Evolutionary conservation across 2,329 filamentous ascomycete species (phyloP), one percentile per base, ranked within the genome.

Genomic region (Botrytis byssoidea): DNA sequence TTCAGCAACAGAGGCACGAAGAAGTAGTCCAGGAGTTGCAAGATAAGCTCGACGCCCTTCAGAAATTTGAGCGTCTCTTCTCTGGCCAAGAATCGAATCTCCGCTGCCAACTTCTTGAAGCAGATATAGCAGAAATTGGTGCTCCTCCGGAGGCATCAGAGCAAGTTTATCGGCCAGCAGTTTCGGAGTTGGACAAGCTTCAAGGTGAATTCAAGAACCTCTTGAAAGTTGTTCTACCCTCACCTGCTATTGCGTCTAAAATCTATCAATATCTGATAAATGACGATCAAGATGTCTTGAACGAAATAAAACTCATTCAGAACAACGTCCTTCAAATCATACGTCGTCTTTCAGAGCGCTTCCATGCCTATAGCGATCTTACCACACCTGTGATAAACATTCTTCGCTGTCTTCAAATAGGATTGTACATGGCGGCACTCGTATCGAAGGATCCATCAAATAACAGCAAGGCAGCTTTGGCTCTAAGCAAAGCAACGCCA

Each of bases 131-230:
- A 8, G 84, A 84, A 6, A 83, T 97, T 74, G 94, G 93, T 0
- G 85, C 88, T 42, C 88, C 91, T 16, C 92, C 93, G 0, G 84
- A 88, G 32, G 86, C 88, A 14, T 88, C 91, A 14, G 84, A 87
- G 73, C 85, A 89, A 22, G 90, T 97, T 32, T 94, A 91, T 79
- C 88, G 95, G 40, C 94, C 94, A 0, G 83, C 86, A 20, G 82
- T 83, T 1, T 94, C 92, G 0, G 88, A 93, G 77, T 85, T 97
- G 18, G 84, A 86, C 71, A 85, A 91, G 61, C 84, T 98, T 6
- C 94, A 98, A 77, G 92, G 91, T 14, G 94, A 98, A 78, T 95
- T 98, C 78, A 88, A 87, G 70, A 95, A 93, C 75, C 83, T 97
- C 40, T 83, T 97, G 59, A 91, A 90, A 68, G 75, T 75, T 20